Evolutionary conservation across 805 yeast species (phyloP), one percentile per base, ranked within the genome.

Genomic region (Kluyveromyces siamensis): DNA sequence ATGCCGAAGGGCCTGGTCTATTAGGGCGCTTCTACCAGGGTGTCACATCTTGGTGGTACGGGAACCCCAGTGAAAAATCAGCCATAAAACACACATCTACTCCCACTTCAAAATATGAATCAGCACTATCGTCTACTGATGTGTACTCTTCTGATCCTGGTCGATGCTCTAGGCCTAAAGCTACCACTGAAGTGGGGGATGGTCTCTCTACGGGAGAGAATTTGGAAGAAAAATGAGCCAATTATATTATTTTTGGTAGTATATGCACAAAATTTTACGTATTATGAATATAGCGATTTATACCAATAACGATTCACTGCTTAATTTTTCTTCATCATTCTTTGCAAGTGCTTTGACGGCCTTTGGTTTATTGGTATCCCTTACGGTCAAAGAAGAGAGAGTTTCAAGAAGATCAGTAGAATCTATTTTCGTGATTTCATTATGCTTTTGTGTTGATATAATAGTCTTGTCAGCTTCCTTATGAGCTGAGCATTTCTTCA

Each of bases 41-140:
- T 0, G 40, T 73, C 6, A 55, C 68, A 2, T 59, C 68, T 4
- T 66, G 65, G 62, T 70, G 69, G 73, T 53, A 48, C 42, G 51
- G 56, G 5, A 49, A 27, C 6, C 27, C 25, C 21, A 13, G 18
- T 2, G 39, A 7, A 4, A 30, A 7, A 30, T 30, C 35, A 13
- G 14, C 4, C 14, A 13, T 13, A 10, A 13, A 30, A 30, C 14
- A 13, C 14, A 11, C 35, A 10, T 30, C 35, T 13, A 10, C 35
- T 30, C 14, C 14, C 14, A 7, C 11, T 30, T 30, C 35, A 30
- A 30, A 30, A 5, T 13, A 30, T 30, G 14, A 10, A 30, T 30
- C 35, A 10, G 11, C 14, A 13, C 35, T 13, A 30, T 30, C 7
- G 14, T 10, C 14, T 30, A 11, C 35, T 11, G 14, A 10, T 13